phyloP scores from a whole-genome alignment of 1,139 yeast genomes.

The Eremothecium coryli region DNA sequence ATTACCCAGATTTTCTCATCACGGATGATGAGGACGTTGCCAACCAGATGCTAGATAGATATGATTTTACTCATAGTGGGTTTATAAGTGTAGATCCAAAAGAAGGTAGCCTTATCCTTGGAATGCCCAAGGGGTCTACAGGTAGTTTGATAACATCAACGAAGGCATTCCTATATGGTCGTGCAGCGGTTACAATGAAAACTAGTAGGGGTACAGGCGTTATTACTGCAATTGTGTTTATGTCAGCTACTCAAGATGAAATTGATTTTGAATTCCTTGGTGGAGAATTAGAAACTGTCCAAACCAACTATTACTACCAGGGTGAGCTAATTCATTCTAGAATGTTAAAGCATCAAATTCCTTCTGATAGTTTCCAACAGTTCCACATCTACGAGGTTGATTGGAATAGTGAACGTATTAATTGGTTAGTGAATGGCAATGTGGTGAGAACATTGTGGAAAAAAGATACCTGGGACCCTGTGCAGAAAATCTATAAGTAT shows the following conservation, averaged over 20 bases:
- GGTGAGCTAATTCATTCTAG: slow-evolving; percentile 66
- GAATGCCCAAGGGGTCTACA: slow-evolving; percentile 29
- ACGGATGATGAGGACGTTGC: slow-evolving; percentile 16
- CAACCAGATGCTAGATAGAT: slow-evolving; percentile 17
- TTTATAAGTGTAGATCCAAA: slow-evolving; percentile 12
- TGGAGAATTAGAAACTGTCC: slow-evolving; percentile 51
- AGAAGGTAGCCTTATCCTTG: slow-evolving; percentile 17
- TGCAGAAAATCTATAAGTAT: slow-evolving; percentile 34
- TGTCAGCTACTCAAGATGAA: slow-evolving; percentile 85
- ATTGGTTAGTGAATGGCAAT: slow-evolving; percentile 69
- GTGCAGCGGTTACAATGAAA: slow-evolving; percentile 23
- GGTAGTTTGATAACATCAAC: slow-evolving; percentile 28
- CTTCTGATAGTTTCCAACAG: slow-evolving; percentile 48
- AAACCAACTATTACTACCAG: slow-evolving; percentile 71
- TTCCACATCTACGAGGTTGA: slow-evolving; percentile 75
- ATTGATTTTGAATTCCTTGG: slow-evolving; percentile 86
- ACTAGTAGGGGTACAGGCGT: slow-evolving; percentile 48
- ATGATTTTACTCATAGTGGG: slow-evolving; percentile 29
- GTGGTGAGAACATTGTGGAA: slow-evolving; percentile 56
- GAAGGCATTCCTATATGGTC: slow-evolving; percentile 27
- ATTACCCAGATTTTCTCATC: slow-evolving; percentile 22
- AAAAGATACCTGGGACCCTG: slow-evolving; percentile 47
- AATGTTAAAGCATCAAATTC: slow-evolving; percentile 29
- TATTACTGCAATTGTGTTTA: slow-evolving; percentile 71
- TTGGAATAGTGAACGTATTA: slow-evolving; percentile 66